Conservation (phyloP, 176 grass and related monocot species). For the Leersia perrieri region DNA sequence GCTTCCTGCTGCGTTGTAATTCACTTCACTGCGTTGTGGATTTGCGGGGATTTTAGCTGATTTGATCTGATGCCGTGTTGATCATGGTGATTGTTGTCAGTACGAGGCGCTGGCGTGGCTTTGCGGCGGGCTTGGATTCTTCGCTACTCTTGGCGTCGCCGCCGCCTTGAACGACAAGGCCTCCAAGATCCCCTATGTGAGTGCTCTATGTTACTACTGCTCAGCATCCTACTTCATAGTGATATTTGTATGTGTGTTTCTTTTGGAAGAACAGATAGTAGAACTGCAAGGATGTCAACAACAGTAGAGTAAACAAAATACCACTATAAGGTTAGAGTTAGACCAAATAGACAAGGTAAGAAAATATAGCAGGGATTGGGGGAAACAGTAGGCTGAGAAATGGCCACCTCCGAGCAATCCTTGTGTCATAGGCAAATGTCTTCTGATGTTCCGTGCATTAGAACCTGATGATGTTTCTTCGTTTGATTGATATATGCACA, state of each 20-base stretch:
- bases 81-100: conserved; percentile 25
- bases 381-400: background rate
- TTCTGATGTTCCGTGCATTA: background rate
- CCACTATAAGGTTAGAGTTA: background rate
- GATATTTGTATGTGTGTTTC: background rate
- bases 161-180: conserved; percentile 85
- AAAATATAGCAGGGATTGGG: background rate
- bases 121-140: conserved; percentile 86
- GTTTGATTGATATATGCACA: background rate
- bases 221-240: background rate
- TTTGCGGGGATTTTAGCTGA: background rate
- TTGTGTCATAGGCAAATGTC: background rate
- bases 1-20: background rate
- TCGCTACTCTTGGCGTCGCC: conserved; percentile 54
- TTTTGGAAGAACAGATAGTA: background rate
- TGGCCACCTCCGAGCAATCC: background rate
- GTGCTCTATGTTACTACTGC: conserved; percentile 22
- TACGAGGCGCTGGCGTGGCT: conserved; percentile 94
- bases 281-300: background rate
- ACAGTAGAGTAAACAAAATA: background rate
- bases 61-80: conserved; percentile 36
- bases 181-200: conserved; percentile 88
- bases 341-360: background rate
- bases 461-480: background rate
- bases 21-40: background rate